Percentiles rank a stretch among this genome's conserved stretches.
These are phyloP conservation scores for Fagus sylvatica DNA, from an alignment of 306 rosid genomes.

Conservation along the genomic window DNA sequence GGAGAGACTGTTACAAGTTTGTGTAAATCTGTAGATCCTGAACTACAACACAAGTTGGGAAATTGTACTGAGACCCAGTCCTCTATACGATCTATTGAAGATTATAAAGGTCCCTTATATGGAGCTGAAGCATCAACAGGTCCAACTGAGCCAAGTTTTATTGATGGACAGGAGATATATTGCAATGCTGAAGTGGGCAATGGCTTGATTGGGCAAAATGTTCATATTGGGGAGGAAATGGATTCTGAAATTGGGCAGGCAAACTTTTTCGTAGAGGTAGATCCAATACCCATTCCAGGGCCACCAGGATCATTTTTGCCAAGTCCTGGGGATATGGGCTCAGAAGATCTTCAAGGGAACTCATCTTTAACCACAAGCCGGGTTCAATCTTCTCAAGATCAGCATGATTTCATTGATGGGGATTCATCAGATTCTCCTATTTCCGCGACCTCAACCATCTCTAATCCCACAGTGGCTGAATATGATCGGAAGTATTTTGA, in stretches of 20 bases:
- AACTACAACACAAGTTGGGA: constrained; percentile 15
- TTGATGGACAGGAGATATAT: constrained; percentile 36
- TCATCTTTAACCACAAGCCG: constrained; percentile 56
- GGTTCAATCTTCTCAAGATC: constrained; percentile 53
- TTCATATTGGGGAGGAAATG: constrained; percentile 28
- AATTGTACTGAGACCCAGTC: constrained; percentile 17
- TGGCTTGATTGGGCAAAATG: constrained; percentile 34
- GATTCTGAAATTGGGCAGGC: constrained; percentile 38
- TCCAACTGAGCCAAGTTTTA: constrained; percentile 21
- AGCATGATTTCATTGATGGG: constrained; percentile 51
- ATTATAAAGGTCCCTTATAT: constrained; percentile 24
- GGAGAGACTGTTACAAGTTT: constrained; percentile 24
- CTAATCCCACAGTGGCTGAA: constrained; percentile 37
- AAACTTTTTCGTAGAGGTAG: constrained; percentile 41
- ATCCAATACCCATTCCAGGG: constrained; percentile 64
- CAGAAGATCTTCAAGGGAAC: constrained; percentile 57
- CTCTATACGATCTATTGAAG: constrained; percentile 18
- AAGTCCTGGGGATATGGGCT: constrained; percentile 55
- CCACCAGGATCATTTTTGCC: constrained; percentile 72
- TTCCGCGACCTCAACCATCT: constrained; percentile 51
- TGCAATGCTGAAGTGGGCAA: constrained; percentile 36
- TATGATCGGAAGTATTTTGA: constrained; percentile 28
- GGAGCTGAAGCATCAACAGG: constrained; percentile 26
- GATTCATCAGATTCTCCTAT: constrained; percentile 57
- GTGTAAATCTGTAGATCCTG: constrained; percentile 30